Evolutionary conservation across 352 stramenopile species (phyloP).

Genomic region (Elongisporangium undulatum): DNA sequence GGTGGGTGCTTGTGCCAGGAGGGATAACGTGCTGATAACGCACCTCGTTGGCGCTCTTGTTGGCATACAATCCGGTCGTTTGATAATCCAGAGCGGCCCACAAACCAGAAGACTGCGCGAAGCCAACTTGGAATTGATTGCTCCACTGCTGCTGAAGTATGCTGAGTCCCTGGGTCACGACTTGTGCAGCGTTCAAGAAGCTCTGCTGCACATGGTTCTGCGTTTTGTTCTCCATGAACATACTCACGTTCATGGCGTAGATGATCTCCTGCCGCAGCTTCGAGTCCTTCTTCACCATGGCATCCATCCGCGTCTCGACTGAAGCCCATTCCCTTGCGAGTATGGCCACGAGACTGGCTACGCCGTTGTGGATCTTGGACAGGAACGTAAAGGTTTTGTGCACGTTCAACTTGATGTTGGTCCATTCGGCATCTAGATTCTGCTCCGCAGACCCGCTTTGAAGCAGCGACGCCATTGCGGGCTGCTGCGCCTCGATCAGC

Average conservation of each 20-base stretch:
- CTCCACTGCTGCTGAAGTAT: slow-evolving; percentile 23
- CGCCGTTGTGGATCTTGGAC: slow-evolving; percentile 22
- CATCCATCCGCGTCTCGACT: slow-evolving; percentile 24
- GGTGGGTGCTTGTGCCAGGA: neutral
- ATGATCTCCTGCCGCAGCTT: slow-evolving; percentile 22
- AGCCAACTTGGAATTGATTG: slow-evolving; percentile 10
- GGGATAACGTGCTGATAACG: neutral
- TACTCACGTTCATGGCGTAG: slow-evolving; percentile 20
- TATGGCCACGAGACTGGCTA: slow-evolving; percentile 19
- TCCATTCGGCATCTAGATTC: neutral
- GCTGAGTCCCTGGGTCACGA: slow-evolving; percentile 18
- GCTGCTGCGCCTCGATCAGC: neutral
- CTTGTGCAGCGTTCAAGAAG: slow-evolving; percentile 19
- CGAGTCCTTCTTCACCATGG: slow-evolving; percentile 14
- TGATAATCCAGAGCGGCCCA: slow-evolving; percentile 3
- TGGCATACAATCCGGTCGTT: neutral
- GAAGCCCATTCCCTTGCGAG: slow-evolving; percentile 18
- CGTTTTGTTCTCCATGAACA: slow-evolving; percentile 21
- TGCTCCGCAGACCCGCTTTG: neutral
- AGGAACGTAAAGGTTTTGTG: slow-evolving; percentile 22
- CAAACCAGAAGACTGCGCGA: slow-evolving; percentile 15
- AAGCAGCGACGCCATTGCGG: neutral
- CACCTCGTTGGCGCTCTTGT: neutral
- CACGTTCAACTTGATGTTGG: slow-evolving; percentile 1
- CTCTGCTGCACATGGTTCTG: slow-evolving; percentile 14